Percentiles rank a stretch among this genome's conserved stretches.
Evolutionary conservation across 257 asterid genomes (phyloP).

Genomic region (Mentha longifolia): DNA sequence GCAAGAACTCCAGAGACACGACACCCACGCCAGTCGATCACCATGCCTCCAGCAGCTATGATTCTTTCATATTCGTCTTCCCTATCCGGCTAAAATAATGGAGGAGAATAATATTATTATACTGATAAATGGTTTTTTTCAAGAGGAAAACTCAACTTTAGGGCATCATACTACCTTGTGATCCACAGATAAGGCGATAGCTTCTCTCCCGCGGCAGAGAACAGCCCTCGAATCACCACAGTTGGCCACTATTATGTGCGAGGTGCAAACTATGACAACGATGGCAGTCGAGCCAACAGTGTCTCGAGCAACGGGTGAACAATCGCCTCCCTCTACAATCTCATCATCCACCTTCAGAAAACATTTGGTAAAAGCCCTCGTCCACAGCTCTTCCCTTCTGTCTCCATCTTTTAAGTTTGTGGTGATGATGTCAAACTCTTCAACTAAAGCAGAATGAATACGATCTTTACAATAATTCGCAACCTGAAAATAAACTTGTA

Average conservation of each 20-base stretch:
- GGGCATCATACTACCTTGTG: slow-evolving; percentile 62
- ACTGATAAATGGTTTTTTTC: not conserved
- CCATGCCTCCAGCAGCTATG: slow-evolving; percentile 92
- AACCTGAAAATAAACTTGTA: slow-evolving; percentile 53
- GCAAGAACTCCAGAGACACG: slow-evolving; percentile 98
- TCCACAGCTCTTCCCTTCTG: slow-evolving; percentile 55
- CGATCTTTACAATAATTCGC: slow-evolving; percentile 86
- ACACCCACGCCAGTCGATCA: slow-evolving; percentile 93
- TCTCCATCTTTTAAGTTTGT: slow-evolving; percentile 32
- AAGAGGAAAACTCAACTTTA: not conserved
- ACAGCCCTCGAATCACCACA: slow-evolving; percentile 98
- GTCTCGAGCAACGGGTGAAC: slow-evolving; percentile 67
- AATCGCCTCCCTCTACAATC: slow-evolving; percentile 32
- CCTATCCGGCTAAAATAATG: slow-evolving; percentile 65
- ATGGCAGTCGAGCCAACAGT: slow-evolving; percentile 96
- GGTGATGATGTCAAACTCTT: slow-evolving; percentile 63
- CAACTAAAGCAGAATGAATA: slow-evolving; percentile 67
- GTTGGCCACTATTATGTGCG: slow-evolving; percentile 90
- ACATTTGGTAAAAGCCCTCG: slow-evolving; percentile 62
- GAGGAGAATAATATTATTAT: not conserved
- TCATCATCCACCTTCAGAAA: slow-evolving; percentile 87
- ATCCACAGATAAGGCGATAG: slow-evolving; percentile 74
- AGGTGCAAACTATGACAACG: slow-evolving; percentile 83
- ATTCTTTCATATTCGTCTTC: slow-evolving; percentile 92
- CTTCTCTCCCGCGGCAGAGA: slow-evolving; percentile 84